phyloP scores from a whole-genome alignment of 495 filamentous ascomycete species.

The Aspergillus olivimuriae region DNA sequence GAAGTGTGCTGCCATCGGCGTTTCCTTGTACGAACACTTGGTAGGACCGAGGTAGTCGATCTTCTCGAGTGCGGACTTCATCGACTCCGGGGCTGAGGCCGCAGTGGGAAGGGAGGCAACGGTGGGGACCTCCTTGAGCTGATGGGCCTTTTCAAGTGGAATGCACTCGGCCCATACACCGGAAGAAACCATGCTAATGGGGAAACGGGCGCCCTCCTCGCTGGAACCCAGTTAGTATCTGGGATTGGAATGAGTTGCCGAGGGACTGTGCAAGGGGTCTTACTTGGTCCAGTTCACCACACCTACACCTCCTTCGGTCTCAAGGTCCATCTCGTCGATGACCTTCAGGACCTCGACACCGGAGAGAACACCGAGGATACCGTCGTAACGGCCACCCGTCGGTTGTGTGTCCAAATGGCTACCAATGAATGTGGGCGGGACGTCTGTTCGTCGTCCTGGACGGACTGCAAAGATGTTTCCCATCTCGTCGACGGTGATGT shows the following conservation, averaged over 20 bases:
- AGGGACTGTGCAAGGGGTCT: background rate
- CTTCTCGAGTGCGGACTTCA: constrained; percentile 61
- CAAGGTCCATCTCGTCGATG: constrained; percentile 60
- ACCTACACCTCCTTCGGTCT: constrained; percentile 65
- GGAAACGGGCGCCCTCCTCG: constrained; percentile 77
- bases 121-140: constrained; percentile 46
- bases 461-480: constrained; percentile 73
- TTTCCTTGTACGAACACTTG: constrained; percentile 51
- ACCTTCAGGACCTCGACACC: constrained; percentile 66
- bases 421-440: constrained; percentile 61
- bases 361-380: constrained; percentile 66
- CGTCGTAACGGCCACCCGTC: constrained; percentile 65
- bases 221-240: constrained; percentile 20
- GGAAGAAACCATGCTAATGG: constrained; percentile 67
- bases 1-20: constrained; percentile 74
- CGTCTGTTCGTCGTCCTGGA: constrained; percentile 47
- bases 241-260: background rate
- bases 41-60: constrained; percentile 62
- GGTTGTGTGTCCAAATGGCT: constrained; percentile 77
- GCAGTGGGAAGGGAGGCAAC: constrained; percentile 40
- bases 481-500: constrained; percentile 56
- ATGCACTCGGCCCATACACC: constrained; percentile 73
- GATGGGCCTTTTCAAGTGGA: constrained; percentile 55
- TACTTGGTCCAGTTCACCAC: constrained; percentile 79
- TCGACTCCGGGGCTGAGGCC: constrained; percentile 48